These are phyloP conservation scores for Cupressus sempervirens DNA, from an alignment of 75 land plant genomes.

Conservation along the genomic window DNA sequence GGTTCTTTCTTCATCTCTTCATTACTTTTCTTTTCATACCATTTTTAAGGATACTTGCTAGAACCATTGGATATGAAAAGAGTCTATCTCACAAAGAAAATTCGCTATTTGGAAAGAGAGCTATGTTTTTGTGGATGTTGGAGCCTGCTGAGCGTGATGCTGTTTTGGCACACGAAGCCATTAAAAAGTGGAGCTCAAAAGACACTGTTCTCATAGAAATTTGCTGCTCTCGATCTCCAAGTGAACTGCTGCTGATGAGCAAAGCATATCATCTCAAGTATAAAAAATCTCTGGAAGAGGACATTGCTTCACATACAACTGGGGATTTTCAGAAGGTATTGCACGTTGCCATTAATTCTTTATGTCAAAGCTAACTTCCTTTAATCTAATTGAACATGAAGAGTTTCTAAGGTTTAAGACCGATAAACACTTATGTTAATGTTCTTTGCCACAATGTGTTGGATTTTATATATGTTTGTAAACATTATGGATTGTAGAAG, in stretches of 20 bases:
- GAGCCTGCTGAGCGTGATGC: slow-evolving; percentile 84
- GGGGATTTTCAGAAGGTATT: slow-evolving; percentile 54
- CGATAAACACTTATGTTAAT: not conserved
- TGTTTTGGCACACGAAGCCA: slow-evolving; percentile 26
- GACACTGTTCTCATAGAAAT: slow-evolving; percentile 47
- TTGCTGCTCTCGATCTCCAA: slow-evolving; percentile 36
- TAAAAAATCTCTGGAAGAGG: slow-evolving; percentile 61
- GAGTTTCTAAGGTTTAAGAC: too few relatives aligned
- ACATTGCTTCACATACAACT: slow-evolving; percentile 42
- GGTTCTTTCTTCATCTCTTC: slow-evolving; percentile 19
- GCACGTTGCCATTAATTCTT: not conserved
- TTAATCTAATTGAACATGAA: not conserved
- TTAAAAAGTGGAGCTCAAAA: slow-evolving; percentile 23
- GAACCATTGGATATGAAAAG: not conserved
- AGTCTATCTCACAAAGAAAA: not conserved
- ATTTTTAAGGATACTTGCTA: not conserved
- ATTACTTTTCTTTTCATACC: not conserved
- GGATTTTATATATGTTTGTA: not conserved
- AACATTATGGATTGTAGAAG: too few relatives aligned
- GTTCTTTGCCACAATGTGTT: not conserved
- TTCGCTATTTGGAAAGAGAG: slow-evolving; percentile 41
- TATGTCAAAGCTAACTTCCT: not conserved
- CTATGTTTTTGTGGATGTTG: slow-evolving; percentile 59
- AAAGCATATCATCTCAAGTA: slow-evolving; percentile 46
- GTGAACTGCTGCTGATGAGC: slow-evolving; percentile 38